phyloP scores from a whole-genome alignment of 306 rosid species.

The Cucumis melo region DNA sequence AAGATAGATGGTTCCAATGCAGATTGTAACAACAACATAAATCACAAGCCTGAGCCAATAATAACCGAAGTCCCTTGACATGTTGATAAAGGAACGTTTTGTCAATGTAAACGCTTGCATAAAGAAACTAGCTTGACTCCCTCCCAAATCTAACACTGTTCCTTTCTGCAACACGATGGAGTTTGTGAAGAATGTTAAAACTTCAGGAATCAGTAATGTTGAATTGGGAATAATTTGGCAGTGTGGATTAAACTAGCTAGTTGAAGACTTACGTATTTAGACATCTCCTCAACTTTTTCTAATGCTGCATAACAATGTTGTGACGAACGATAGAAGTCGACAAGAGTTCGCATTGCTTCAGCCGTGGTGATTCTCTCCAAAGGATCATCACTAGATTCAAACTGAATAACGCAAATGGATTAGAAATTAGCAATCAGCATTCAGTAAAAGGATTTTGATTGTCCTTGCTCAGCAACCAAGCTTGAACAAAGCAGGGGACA shows the following conservation, averaged over 20 bases:
- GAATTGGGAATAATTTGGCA: not conserved
- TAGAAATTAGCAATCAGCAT: not conserved
- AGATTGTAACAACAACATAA: constrained; percentile 74
- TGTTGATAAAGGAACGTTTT: constrained; percentile 78
- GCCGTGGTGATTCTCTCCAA: constrained; percentile 65
- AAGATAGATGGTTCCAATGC: constrained; percentile 81
- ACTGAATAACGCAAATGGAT: constrained; percentile 26
- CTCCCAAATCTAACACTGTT: constrained; percentile 80
- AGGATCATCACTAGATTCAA: constrained; percentile 80
- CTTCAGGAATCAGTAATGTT: not conserved
- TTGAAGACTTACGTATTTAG: constrained; percentile 59
- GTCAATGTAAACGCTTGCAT: constrained; percentile 71
- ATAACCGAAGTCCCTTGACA: constrained; percentile 97
- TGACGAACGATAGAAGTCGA: constrained; percentile 54
- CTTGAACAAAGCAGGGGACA: too few relatives aligned
- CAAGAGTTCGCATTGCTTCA: constrained; percentile 70
- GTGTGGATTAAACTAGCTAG: not conserved
- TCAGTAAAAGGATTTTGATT: not conserved
- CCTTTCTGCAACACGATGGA: constrained; percentile 44
- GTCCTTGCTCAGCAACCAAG: too few relatives aligned
- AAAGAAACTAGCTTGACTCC: constrained; percentile 91
- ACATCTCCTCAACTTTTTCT: constrained; percentile 71
- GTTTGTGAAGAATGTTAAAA: not conserved
- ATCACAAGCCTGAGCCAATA: constrained; percentile 97
- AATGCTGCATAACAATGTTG: constrained; percentile 54